Conservation (phyloP, 805 yeast species). For the Nakazawaea pomicola region DNA sequence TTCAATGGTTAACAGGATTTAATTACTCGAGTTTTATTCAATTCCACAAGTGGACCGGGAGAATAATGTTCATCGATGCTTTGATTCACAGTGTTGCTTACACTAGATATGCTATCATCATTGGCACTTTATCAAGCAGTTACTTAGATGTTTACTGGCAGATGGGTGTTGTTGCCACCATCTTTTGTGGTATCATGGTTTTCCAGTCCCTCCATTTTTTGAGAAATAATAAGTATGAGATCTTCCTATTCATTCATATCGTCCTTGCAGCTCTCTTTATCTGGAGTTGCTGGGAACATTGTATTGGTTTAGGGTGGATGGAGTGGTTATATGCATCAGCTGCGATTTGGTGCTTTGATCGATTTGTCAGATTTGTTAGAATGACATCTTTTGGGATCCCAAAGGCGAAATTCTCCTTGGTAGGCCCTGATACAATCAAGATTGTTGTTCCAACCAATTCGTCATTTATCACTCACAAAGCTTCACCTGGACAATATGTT, state of each 20-base stretch:
- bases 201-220: slow-evolving; percentile 46
- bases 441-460: slow-evolving; percentile 31
- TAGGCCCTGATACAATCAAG: slow-evolving; percentile 31
- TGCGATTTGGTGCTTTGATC: slow-evolving; percentile 48
- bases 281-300: slow-evolving; percentile 55
- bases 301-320: slow-evolving; percentile 30
- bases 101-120: slow-evolving; percentile 20
- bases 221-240: slow-evolving; percentile 54
- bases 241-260: slow-evolving; percentile 55
- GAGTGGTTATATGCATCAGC: slow-evolving; percentile 31
- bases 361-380: slow-evolving; percentile 38
- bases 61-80: slow-evolving; percentile 36
- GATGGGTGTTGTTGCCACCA: slow-evolving; percentile 35
- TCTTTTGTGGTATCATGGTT: slow-evolving; percentile 35
- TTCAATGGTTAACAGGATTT: slow-evolving; percentile 40
- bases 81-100: slow-evolving; percentile 35
- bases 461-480: slow-evolving; percentile 33
- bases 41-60: slow-evolving; percentile 64
- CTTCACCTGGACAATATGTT: slow-evolving; percentile 51
- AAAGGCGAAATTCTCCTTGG: slow-evolving; percentile 17
- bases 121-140: background rate
- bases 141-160: background rate
- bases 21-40: slow-evolving; percentile 37
- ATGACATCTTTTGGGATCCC: slow-evolving; percentile 18
- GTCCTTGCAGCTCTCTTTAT: slow-evolving; percentile 48